Base-by-base conservation (phyloP, 2,329 filamentous ascomycete genomes). In the Immersiporthe knoxdaviesiana region DNA sequence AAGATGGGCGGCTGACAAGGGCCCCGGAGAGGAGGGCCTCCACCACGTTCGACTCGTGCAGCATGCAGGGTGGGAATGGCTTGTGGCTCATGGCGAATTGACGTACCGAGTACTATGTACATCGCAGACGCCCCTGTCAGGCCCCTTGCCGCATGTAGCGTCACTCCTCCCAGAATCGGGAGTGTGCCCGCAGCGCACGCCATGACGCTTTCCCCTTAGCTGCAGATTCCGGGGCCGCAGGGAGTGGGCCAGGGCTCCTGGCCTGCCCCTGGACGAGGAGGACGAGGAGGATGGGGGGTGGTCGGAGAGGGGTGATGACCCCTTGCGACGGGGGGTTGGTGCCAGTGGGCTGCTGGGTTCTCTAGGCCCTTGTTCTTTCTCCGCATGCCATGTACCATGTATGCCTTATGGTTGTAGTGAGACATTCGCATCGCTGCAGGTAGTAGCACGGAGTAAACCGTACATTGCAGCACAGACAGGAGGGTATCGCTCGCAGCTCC, bases 141-240 rank as follows among this genome's bases (percentile, higher is more conserved):
- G 52, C 52, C 39, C 67, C 60, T 37, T 30, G 41, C 41, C 50
- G 54, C 64, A 66, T 52, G 65, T 66, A 66, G 39, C 56, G 47
- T 35, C 67, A 59, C 67, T 60, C 63, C 67, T 71, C 67, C 69
- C 69, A 71, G 61, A 71, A 64, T 56, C 67, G 69, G 68, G 66
- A 63, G 52, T 68, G 56, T 52, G 61, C 54, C 68, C 68, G 68
- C 68, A 65, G 63, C 52, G 37, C 60, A 64, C 67, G 69, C 69
- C 69, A 69, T 69, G 67, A 71, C 67, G 69, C 69, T 65, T 69
- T 69, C 35, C 65, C 44, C 69, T 71, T 69, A 63, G 69, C 69
- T 71, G 67, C 67, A 71, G 69, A 67, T 71, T 68, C 67, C 68
- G 67, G 69, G 66, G 63, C 69, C 67, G 69, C 67, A 70, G 65